A percentile compares a stretch with the other conserved stretches of the same genome.
Conservation (phyloP, 352 stramenopile species). For the Aphanomyces euteiches region DNA sequence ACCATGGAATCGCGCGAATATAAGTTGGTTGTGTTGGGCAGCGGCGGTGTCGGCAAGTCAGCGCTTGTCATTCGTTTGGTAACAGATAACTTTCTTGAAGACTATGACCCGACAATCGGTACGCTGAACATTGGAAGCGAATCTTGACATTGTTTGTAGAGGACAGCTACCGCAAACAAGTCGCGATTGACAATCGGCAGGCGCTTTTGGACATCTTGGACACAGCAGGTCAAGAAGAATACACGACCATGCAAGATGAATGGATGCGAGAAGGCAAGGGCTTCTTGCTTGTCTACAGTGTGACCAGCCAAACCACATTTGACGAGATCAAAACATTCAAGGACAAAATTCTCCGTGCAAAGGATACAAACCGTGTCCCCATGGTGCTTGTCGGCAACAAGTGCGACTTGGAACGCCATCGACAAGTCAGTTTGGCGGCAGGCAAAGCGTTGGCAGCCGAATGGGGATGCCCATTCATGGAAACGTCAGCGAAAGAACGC, state of each 20-base stretch:
- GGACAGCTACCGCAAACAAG: constrained; percentile 90
- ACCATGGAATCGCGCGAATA: constrained; percentile 27
- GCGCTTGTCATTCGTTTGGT: constrained; percentile 90
- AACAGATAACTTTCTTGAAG: constrained; percentile 89
- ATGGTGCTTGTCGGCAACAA: constrained; percentile 90
- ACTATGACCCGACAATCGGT: constrained; percentile 92
- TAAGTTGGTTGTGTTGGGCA: constrained; percentile 74
- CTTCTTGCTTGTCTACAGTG: constrained; percentile 87
- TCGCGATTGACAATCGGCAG: constrained; percentile 76
- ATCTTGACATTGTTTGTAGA: constrained; percentile 44
- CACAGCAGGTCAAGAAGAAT: constrained; percentile 90
- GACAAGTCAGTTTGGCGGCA: constrained; percentile 62
- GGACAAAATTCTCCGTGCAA: constrained; percentile 87
- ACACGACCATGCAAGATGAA: constrained; percentile 90
- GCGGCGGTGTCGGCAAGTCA: constrained; percentile 88
- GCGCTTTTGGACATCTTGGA: constrained; percentile 88
- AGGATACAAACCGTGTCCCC: constrained; percentile 82
- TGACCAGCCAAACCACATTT: constrained; percentile 86
- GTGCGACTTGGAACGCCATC: constrained; percentile 73
- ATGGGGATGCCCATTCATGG: constrained; percentile 85
- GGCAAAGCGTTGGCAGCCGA: constrained; percentile 61
- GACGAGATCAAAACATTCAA: constrained; percentile 87
- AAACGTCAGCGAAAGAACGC: constrained; percentile 84
- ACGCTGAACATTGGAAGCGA: constrained; percentile 25
- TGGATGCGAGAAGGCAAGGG: constrained; percentile 91